Conservation (phyloP, 208 protist genomes). For the Crithidia thermophila region DNA sequence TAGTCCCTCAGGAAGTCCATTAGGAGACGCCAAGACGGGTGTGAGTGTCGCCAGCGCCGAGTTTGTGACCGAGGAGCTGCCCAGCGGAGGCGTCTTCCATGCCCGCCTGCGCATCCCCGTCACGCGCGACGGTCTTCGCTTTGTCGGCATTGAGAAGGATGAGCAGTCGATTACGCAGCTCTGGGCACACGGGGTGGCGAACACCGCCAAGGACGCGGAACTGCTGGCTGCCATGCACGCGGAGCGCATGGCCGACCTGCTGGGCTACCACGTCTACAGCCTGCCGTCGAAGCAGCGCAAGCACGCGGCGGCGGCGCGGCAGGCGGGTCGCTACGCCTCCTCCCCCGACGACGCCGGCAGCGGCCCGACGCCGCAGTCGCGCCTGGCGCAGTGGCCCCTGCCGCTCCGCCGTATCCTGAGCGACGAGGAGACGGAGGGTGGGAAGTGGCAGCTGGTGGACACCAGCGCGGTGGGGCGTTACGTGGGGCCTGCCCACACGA, state of each 20-base stretch:
- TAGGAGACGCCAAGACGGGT: background rate
- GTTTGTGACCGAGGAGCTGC: slow-evolving; percentile 20
- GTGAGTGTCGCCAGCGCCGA: background rate
- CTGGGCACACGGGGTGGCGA: slow-evolving; percentile 84
- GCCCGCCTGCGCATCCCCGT: slow-evolving; percentile 28
- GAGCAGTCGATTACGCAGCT: slow-evolving; percentile 15
- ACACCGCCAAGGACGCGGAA: slow-evolving; percentile 75
- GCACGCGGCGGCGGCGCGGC: slow-evolving; percentile 74
- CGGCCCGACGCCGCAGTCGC: slow-evolving; percentile 10
- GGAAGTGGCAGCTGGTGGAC: slow-evolving; percentile 81
- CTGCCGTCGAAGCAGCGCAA: slow-evolving; percentile 87
- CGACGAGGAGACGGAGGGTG: slow-evolving; percentile 79
- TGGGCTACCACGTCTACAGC: slow-evolving; percentile 88
- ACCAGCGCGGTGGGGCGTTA: slow-evolving; percentile 27
- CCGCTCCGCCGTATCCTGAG: slow-evolving; percentile 61
- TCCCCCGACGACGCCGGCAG: slow-evolving; percentile 57
- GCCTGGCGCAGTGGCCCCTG: slow-evolving; percentile 44
- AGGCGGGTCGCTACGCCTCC: slow-evolving; percentile 73
- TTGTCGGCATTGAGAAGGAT: background rate
- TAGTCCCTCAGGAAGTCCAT: too few species aligned
- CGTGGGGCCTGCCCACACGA: slow-evolving; percentile 49
- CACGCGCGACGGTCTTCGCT: background rate
- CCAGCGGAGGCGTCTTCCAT: slow-evolving; percentile 21
- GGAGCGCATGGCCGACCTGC: slow-evolving; percentile 81
- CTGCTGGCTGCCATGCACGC: slow-evolving; percentile 86